Base-by-base conservation (phyloP, 2,329 filamentous ascomycete genomes). In the Aspergillus aculeatinus region DNA sequence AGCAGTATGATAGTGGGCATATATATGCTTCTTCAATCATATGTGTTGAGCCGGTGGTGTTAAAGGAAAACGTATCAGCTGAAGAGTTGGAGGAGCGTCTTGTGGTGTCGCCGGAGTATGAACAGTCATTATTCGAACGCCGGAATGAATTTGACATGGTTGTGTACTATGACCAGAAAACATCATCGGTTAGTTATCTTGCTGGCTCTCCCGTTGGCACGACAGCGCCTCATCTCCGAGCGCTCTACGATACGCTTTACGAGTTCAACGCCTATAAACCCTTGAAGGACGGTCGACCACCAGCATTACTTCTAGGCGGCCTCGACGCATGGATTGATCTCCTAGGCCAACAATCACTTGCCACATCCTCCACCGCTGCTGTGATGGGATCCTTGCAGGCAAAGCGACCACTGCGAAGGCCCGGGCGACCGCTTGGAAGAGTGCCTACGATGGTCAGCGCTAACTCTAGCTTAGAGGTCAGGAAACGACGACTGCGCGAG, bases 1-100 rank as follows among this genome's bases (percentile, higher is more conserved):
- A 90, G 56, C 85, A 90, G 9, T 99, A 91, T 71, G 92, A 98
- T 67, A 83, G 89, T 51, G 95, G 95, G 0, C 95, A 99, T 72
- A 92, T 99, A 64, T 89, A 90, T 79, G 87, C 90, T 5, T 88
- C 88, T 58, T 88, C 86, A 5, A 90, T 92, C 44, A 91, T 99
- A 49, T 99, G 95, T 74, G 85, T 99, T 61, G 95, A 99, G 69
- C 92, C 93, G 25, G 85, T 96, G 49, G 84, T 89, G 10, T 75
- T 92, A 51, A 85, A 90, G 57, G 85, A 88, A 49, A 88, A 85
- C 33, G 82, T 86, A 67, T 89, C 86, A 16, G 86, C 85, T 1
- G 85, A 88, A 63, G 81, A 88, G 64, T 77, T 89, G 4, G 80
- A 83, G 59, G 80, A 82, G 55, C 76, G 79, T 14, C 69, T 82